Conservation (phyloP, 371 early-diverging fungal species). For the Mortierella sp. region DNA sequence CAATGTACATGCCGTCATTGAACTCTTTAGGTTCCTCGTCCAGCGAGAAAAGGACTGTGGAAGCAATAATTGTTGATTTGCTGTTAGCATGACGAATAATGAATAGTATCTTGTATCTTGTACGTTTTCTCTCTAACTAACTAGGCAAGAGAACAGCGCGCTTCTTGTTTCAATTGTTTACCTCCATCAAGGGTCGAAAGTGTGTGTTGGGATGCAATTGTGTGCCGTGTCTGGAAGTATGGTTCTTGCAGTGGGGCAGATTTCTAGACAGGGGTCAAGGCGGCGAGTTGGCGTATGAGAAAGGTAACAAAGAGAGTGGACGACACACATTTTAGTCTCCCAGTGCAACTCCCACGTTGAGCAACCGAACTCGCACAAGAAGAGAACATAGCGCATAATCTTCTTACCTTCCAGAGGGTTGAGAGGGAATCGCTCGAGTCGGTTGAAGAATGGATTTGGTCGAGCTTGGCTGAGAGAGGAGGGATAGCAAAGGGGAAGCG, state of each 20-base stretch:
- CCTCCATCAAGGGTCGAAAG: slow-evolving; percentile 50
- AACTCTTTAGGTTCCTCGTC: slow-evolving; percentile 49
- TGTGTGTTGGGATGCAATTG: slow-evolving; percentile 53
- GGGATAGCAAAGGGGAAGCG: slow-evolving; percentile 37
- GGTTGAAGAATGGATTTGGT: slow-evolving; percentile 9
- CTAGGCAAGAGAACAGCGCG: neutral
- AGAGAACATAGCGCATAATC: neutral
- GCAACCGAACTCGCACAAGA: neutral
- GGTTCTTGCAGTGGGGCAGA: slow-evolving; percentile 44
- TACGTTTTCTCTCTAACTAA: neutral
- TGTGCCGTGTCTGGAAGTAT: slow-evolving; percentile 44
- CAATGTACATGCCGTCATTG: slow-evolving; percentile 50
- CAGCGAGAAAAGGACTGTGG: slow-evolving; percentile 42
- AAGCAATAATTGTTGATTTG: too few species aligned
- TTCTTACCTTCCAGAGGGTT: slow-evolving; percentile 41
- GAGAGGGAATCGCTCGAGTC: slow-evolving; percentile 40
- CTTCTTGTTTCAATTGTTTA: neutral
- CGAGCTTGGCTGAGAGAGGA: slow-evolving; percentile 31
- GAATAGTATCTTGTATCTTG: neutral
- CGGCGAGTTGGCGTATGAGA: neutral
- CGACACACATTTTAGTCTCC: too few species aligned
- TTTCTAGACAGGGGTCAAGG: slow-evolving; percentile 13
- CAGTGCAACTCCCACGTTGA: neutral
- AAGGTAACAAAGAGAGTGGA: neutral
- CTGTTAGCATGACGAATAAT: neutral